Evolutionary conservation across 202 grass and related monocot species (phyloP).

Genomic region (Alloteropsis angusta): DNA sequence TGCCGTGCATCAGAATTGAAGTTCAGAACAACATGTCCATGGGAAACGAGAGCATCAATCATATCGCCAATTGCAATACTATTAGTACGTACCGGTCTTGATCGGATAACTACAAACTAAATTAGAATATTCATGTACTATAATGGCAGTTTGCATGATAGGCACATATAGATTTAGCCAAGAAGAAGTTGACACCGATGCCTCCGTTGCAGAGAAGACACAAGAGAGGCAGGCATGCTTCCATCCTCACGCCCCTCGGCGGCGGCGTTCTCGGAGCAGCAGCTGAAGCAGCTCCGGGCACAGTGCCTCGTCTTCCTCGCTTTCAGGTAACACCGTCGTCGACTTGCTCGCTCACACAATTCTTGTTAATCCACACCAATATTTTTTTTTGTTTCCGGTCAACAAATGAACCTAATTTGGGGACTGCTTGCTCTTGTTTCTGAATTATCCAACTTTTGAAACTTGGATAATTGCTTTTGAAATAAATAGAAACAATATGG

Average conservation of each 20-base stretch:
- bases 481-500: slow-evolving; percentile 35
- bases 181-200: neutral
- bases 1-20: too few species aligned
- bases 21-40: too few species aligned
- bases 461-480: neutral
- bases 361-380: neutral
- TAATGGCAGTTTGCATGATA: too few species aligned
- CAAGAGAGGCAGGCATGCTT: neutral
- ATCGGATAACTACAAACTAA: too few species aligned
- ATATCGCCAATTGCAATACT: too few species aligned
- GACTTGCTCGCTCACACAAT: neutral
- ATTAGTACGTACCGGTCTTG: too few species aligned
- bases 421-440: neutral
- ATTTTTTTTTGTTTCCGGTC: too few species aligned
- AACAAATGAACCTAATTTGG: neutral
- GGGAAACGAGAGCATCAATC: too few species aligned
- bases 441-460: neutral
- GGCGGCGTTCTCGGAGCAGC: slow-evolving; percentile 43
- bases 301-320: slow-evolving; percentile 68
- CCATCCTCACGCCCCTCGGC: slow-evolving; percentile 22
- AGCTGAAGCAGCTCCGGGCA: slow-evolving; percentile 67
- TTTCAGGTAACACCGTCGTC: slow-evolving; percentile 24
- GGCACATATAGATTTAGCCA: too few species aligned
- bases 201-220: neutral
- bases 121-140: too few species aligned